Conservation (phyloP, 2,329 filamentous ascomycete genomes). For the Zasmidium angulare region DNA sequence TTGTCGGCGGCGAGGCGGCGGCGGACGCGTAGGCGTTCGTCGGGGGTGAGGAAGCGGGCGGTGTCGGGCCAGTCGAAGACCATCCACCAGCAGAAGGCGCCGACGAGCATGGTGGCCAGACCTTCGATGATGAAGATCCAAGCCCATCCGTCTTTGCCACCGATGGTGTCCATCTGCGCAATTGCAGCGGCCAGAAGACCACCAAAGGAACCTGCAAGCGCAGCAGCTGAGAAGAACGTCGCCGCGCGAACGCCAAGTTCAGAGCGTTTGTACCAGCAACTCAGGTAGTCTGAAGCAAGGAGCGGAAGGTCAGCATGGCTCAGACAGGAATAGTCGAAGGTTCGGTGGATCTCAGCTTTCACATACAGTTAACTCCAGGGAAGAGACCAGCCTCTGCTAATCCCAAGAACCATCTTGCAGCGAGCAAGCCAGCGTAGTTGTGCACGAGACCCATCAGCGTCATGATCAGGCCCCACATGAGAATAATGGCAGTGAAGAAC, state of each 20-base stretch:
- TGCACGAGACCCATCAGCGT: constrained; percentile 27
- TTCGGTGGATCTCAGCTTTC: not conserved
- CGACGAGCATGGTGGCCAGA: constrained; percentile 64
- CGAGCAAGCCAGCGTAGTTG: constrained; percentile 31
- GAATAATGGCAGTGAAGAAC: constrained; percentile 76
- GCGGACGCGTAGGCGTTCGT: constrained; percentile 31
- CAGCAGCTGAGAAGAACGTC: constrained; percentile 81
- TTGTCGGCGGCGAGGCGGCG: constrained; percentile 29
- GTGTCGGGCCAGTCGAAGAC: constrained; percentile 58
- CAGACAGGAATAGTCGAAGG: too few species aligned
- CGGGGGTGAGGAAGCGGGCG: constrained; percentile 57
- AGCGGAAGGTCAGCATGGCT: constrained; percentile 32
- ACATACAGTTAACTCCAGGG: not conserved
- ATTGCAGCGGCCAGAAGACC: constrained; percentile 73
- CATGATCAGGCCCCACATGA: constrained; percentile 57
- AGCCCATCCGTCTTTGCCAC: constrained; percentile 44
- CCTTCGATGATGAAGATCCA: constrained; percentile 58
- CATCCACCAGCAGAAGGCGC: constrained; percentile 28
- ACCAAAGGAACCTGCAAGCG: constrained; percentile 75
- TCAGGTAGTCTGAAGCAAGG: constrained; percentile 80
- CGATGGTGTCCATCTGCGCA: constrained; percentile 65
- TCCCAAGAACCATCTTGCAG: constrained; percentile 33
- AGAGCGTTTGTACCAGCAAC: constrained; percentile 77
- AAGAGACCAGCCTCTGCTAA: constrained; percentile 27
- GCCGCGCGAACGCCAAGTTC: constrained; percentile 68